Percentiles rank a stretch among this genome's conserved stretches.
These are phyloP conservation scores for Graphilbum ipis-grandicollis DNA, from an alignment of 2,329 filamentous ascomycete species.

Conservation along the genomic window DNA sequence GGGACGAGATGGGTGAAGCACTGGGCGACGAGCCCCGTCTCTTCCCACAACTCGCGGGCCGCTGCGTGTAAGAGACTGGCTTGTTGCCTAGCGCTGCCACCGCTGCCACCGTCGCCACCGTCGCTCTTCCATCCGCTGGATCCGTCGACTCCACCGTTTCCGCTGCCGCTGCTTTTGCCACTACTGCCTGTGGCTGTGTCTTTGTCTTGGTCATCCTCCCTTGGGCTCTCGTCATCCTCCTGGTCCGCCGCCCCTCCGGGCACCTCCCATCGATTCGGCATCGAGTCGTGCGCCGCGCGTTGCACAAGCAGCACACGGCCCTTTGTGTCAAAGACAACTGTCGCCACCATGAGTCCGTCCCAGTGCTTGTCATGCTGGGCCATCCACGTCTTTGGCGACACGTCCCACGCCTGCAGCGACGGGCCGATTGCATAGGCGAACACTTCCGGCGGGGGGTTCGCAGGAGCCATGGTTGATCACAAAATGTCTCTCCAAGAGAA, in stretches of 20 bases:
- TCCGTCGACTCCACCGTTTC: no score
- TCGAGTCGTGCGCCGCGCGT: constrained; percentile 19
- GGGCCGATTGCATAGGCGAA: constrained; percentile 11
- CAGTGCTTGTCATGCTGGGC: constrained; percentile 7
- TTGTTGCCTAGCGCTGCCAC: no score
- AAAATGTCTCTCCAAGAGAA: no score
- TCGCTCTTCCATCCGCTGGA: no score
- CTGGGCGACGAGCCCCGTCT: constrained; percentile 18
- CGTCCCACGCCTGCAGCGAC: constrained; percentile 9
- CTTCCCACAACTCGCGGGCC: constrained; percentile 24
- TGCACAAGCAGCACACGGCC: constrained; percentile 20
- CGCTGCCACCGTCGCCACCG: not conserved
- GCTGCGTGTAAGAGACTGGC: constrained; percentile 17
- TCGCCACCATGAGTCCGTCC: constrained; percentile 12
- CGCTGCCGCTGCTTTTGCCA: no score
- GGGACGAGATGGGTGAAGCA: constrained; percentile 11
- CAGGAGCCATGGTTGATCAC: no score
- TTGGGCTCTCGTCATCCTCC: constrained; percentile 13
- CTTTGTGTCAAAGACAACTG: constrained; percentile 13
- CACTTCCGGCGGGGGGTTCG: constrained; percentile 4
- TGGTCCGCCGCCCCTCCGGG: constrained; percentile 22
- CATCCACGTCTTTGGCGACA: constrained; percentile 10
- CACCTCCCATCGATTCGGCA: constrained; percentile 23
- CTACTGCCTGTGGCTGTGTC: no score
- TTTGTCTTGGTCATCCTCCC: no score